A percentile compares a stretch with the other conserved stretches of the same genome.
Evolutionary conservation across 2,329 filamentous ascomycete species (phyloP).

Genomic region (Arthrobotrys conoides): DNA sequence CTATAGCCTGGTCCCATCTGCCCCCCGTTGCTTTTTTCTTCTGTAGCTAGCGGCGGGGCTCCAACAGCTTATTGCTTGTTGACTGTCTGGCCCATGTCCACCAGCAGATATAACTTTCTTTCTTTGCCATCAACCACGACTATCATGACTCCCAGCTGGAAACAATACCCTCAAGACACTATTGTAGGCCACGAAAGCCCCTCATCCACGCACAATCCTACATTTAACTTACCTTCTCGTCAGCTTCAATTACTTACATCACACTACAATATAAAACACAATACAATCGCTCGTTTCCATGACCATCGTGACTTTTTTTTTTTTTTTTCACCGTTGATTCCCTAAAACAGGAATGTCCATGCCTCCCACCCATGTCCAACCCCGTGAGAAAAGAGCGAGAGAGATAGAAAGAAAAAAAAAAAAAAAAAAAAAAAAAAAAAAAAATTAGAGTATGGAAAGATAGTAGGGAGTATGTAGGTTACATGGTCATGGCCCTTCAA

Average conservation of each 20-base stretch:
- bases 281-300: neutral
- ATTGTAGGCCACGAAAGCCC: neutral
- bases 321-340: neutral
- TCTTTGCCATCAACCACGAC: neutral
- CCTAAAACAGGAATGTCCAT: slow-evolving; percentile 55
- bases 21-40: slow-evolving; percentile 22
- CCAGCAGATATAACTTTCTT: neutral
- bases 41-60: slow-evolving; percentile 39
- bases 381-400: neutral
- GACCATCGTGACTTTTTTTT: slow-evolving; percentile 1
- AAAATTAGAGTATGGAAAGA: slow-evolving; percentile 11
- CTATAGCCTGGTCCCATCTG: slow-evolving; percentile 26
- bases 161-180: slow-evolving; percentile 1
- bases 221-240: neutral
- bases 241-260: neutral
- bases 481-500: slow-evolving; percentile 1
- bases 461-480: neutral
- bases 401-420: neutral
- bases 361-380: slow-evolving; percentile 7
- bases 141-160: neutral
- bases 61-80: slow-evolving; percentile 29
- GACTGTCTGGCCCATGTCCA: neutral
- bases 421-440: too few relatives aligned
- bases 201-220: slow-evolving; percentile 27
- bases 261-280: neutral